Evolutionary conservation across 1,139 yeast species (phyloP).

Genomic region (Blastobotrys persicus): DNA sequence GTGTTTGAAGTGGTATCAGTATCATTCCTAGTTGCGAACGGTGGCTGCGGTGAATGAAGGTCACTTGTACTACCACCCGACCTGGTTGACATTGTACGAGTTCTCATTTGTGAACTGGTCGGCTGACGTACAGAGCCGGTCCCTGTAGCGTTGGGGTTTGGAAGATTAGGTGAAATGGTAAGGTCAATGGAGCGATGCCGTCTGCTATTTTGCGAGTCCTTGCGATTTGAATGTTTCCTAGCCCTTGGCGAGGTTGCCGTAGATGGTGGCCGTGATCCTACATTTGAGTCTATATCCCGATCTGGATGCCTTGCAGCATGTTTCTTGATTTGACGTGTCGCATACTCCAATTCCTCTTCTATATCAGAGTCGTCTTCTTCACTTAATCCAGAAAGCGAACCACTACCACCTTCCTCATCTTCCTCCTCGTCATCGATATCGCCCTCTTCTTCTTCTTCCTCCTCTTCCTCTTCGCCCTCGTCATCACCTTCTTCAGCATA

Average conservation of each 20-base stretch:
- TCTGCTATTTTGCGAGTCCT: neutral
- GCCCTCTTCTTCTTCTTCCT: constrained; percentile 15
- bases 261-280: constrained; percentile 17
- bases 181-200: constrained; percentile 9
- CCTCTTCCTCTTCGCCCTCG: constrained; percentile 19
- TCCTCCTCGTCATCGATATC: constrained; percentile 22
- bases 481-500: constrained; percentile 14
- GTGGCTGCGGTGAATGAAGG: constrained; percentile 7
- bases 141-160: neutral
- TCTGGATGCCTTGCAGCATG: constrained; percentile 21
- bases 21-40: neutral
- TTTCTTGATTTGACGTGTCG: constrained; percentile 32
- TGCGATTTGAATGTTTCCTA: constrained; percentile 5
- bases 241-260: constrained; percentile 25
- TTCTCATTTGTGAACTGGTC: neutral
- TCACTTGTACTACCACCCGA: constrained; percentile 6
- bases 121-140: neutral
- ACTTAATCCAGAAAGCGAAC: constrained; percentile 22
- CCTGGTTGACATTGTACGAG: constrained; percentile 2
- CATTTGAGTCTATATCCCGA: constrained; percentile 15
- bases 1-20: neutral
- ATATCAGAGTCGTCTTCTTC: constrained; percentile 38
- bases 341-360: constrained; percentile 37
- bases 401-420: constrained; percentile 15
- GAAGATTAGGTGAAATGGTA: constrained; percentile 3